Percentiles rank a stretch among this genome's conserved stretches.
These are phyloP conservation scores for Thozetella sp. DNA, from an alignment of 495 filamentous ascomycete genomes.

Conservation along the genomic window DNA sequence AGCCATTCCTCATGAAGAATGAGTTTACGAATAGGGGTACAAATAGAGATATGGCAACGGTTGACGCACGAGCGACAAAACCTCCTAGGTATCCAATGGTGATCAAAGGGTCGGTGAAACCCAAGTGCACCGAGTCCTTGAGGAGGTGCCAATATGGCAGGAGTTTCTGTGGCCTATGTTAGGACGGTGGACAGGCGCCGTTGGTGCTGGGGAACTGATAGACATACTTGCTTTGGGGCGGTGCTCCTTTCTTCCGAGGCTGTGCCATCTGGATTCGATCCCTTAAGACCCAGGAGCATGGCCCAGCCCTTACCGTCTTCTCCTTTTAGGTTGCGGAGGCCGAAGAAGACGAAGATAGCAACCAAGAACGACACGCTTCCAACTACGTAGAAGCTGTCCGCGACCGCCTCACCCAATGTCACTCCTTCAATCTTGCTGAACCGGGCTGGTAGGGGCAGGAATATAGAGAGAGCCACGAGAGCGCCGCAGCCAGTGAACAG, in stretches of 20 bases:
- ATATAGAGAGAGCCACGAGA: conserved; percentile 75
- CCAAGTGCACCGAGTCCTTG: conserved; percentile 68
- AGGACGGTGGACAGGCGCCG: background rate
- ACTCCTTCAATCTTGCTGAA: conserved; percentile 68
- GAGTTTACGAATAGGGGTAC: conserved; percentile 89
- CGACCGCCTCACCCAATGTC: conserved; percentile 68
- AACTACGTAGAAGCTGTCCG: conserved; percentile 83
- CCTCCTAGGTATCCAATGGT: conserved; percentile 88
- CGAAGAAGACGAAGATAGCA: conserved; percentile 74
- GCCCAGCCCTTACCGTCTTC: conserved; percentile 76
- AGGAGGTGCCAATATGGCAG: conserved; percentile 55
- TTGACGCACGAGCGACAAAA: conserved; percentile 94
- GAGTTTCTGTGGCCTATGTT: conserved; percentile 13
- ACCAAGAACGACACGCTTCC: conserved; percentile 71
- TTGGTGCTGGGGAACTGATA: background rate
- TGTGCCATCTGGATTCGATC: conserved; percentile 12
- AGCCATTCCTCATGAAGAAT: conserved; percentile 81
- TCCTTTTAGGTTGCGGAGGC: conserved; percentile 74
- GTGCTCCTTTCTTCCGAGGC: conserved; percentile 6
- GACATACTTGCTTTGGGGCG: conserved; percentile 13
- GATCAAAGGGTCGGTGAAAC: conserved; percentile 73
- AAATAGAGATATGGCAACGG: conserved; percentile 92
- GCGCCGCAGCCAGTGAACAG: conserved; percentile 92
- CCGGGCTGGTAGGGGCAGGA: conserved; percentile 82
- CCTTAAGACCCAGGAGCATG: conserved; percentile 44